Evolutionary conservation across 2,329 filamentous ascomycete species (phyloP), one percentile per base, ranked within the genome.

Genomic region (Stagonosporopsis vannaccii): DNA sequence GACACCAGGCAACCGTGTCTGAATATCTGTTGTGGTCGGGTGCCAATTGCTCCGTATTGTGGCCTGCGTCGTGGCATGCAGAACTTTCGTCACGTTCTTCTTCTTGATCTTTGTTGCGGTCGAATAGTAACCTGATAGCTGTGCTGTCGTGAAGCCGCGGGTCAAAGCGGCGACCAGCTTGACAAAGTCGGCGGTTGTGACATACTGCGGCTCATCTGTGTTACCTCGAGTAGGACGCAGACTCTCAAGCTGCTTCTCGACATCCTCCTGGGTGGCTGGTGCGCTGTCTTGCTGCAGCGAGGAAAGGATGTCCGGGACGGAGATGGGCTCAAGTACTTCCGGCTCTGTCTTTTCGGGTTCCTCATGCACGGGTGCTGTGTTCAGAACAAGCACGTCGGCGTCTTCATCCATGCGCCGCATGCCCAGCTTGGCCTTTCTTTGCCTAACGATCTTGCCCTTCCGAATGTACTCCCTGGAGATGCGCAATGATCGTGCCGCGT

Each of bases 361-460:
- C 17, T 42, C 28, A 7, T 35, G 41, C 6, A 67, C 52, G 6
- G 48, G 55, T 11, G 69, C 55, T 51, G 75, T 74, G 40, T 62
- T 63, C 20, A 77, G 47, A 23, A 77, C 68, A 15, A 77, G 56
- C 20, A 77, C 72, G 11, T 75, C 68, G 30, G 75, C 67, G 49
- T 74, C 69, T 39, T 67, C 61, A 41, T 75, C 75, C 56, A 77
- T 59, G 12, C 63, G 62, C 60, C 69, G 70, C 12, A 73, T 52
- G 15, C 71, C 72, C 39, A 77, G 50, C 20, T 60, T 59, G 17
- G 69, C 69, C 1, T 70, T 71, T 1, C 60, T 67, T 41, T 73
- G 72, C 37, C 62, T 62, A 7, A 75, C 48, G 8, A 62, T 28
- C 45, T 66, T 69, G 36, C 68, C 70, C 45, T 63, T 67, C 3